These are phyloP conservation scores for Colletotrichum lini DNA, from an alignment of 2,329 filamentous ascomycete genomes.

Conservation along the genomic window DNA sequence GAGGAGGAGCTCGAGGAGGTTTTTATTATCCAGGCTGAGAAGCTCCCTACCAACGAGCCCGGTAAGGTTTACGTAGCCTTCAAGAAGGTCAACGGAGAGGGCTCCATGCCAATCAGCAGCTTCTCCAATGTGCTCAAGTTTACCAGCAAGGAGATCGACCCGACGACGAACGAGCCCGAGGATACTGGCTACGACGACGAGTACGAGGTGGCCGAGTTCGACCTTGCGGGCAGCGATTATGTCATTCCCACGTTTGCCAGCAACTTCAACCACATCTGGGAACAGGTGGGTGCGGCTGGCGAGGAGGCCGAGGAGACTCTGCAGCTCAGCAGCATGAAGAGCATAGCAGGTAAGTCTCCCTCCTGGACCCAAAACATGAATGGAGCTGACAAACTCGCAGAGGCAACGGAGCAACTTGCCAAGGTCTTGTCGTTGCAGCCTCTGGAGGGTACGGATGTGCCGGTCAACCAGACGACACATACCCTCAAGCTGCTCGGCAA, in stretches of 20 bases:
- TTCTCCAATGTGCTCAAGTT: slow-evolving; percentile 97
- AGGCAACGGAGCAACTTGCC: slow-evolving; percentile 92
- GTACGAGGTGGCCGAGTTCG: slow-evolving; percentile 95
- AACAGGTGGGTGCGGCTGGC: slow-evolving; percentile 89
- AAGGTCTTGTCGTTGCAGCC: slow-evolving; percentile 92
- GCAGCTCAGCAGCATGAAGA: slow-evolving; percentile 89
- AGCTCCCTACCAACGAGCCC: slow-evolving; percentile 86
- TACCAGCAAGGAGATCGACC: slow-evolving; percentile 97
- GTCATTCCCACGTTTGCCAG: slow-evolving; percentile 93
- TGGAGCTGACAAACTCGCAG: slow-evolving; percentile 60
- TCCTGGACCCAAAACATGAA: background rate
- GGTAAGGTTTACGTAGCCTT: slow-evolving; percentile 97
- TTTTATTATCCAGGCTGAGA: slow-evolving; percentile 91
- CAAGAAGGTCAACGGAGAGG: slow-evolving; percentile 83
- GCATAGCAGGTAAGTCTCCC: slow-evolving; percentile 83
- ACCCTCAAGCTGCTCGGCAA: slow-evolving; percentile 97
- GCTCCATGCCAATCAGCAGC: slow-evolving; percentile 81
- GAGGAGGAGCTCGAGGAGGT: slow-evolving; percentile 90
- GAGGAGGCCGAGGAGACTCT: slow-evolving; percentile 94
- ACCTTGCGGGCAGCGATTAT: slow-evolving; percentile 93
- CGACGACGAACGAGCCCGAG: slow-evolving; percentile 92
- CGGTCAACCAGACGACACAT: slow-evolving; percentile 89
- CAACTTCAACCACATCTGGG: slow-evolving; percentile 97
- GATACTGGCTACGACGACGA: slow-evolving; percentile 96
- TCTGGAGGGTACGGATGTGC: slow-evolving; percentile 93